A percentile compares a stretch with the other conserved stretches of the same genome.
Evolutionary conservation across 805 yeast genomes (phyloP).

Genomic region (Hanseniaspora nectarophila): DNA sequence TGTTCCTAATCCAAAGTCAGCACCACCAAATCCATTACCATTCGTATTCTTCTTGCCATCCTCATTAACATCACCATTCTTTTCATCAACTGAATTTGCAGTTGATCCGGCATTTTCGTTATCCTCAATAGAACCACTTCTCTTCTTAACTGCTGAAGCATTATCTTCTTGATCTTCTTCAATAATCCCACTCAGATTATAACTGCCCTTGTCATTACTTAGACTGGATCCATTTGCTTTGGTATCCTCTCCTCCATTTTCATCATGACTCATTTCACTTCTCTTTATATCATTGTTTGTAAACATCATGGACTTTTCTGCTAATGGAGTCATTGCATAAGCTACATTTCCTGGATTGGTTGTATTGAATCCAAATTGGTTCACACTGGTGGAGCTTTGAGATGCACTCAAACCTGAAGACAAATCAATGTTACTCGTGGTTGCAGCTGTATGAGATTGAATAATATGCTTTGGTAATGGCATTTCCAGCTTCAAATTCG

Average conservation of each 20-base stretch:
- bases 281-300: background rate
- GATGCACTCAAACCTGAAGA: background rate
- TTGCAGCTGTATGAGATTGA: constrained; percentile 18
- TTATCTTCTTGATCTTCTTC: background rate
- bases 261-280: background rate
- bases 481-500: constrained; percentile 58
- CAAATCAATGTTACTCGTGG: constrained; percentile 21
- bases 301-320: constrained; percentile 37
- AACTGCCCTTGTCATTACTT: background rate
- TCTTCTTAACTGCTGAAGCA: background rate
- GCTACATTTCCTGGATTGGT: constrained; percentile 40
- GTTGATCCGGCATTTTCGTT: background rate
- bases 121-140: background rate
- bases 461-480: constrained; percentile 49
- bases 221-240: background rate
- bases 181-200: constrained; percentile 4
- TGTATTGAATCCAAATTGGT: constrained; percentile 58
- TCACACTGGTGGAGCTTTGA: constrained; percentile 31
- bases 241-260: background rate
- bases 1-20: background rate
- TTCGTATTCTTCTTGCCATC: background rate
- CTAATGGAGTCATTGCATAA: constrained; percentile 68
- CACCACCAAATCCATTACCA: background rate
- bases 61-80: background rate
- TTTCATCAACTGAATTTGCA: background rate